Base-by-base conservation (phyloP, 2,329 filamentous ascomycete species). In the Phialophora verrucosa region DNA sequence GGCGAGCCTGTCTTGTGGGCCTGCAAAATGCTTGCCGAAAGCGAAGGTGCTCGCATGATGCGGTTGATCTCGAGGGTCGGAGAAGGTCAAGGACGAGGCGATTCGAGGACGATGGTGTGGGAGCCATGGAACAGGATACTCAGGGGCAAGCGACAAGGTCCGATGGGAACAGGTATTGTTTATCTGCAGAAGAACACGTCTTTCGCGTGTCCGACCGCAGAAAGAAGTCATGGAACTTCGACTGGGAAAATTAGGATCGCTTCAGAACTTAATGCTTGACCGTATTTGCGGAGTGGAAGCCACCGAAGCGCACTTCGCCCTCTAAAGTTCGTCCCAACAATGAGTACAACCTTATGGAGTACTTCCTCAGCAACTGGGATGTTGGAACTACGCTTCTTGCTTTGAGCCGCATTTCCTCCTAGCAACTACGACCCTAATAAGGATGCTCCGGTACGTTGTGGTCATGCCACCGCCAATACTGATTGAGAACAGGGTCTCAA, bases 31-130 rank as follows among this genome's bases (percentile, higher is more conserved):
- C 27, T 38, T 56, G 42, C 65, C 59, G 61, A 17, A 63, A 56
- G 31, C 62, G 59, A 42, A 68, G 44, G 44, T 70, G 71, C 44
- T 69, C 61, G 65, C 71, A 72, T 20, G 58, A 47, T 50, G 65
- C 32, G 25, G 65, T 63, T 4, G 31, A 50, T 58, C 62, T 57
- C 11, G 58, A 35, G 7, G 68, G 60, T 62, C 62, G 69, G 20
- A 72, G 57, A 5, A 64, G 44, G 31, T 71, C 64, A 23, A 71
- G 49, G 12, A 70, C 23, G 38, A 70, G 35, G 29, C 71, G 66
- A 31, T 50, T 55, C 7, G 68, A 59, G 6, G 53, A 61, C 23
- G 65, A 54, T 1, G 59, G 23, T 47, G 53, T 62, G 6, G 60
- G 44, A 51, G 68, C 44, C 68, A 70, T 70, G 20, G 20, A 11